Conservation (phyloP, 768 basidiomycete species). For the Boletellus emodensis region DNA sequence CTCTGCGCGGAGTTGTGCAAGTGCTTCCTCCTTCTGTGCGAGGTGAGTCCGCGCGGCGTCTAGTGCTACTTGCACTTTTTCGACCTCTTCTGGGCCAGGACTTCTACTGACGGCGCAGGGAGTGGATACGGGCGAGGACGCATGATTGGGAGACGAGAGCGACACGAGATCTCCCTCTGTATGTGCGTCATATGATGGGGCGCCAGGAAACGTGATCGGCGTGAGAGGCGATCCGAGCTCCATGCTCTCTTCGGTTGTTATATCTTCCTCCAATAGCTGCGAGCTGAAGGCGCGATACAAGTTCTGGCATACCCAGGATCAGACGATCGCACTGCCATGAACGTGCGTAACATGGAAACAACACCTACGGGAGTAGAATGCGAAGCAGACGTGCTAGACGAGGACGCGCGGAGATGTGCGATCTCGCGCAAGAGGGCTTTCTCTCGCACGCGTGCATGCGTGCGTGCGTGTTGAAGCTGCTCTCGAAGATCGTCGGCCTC, state of each 20-base stretch:
- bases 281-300: slow-evolving; percentile 4
- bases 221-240: slow-evolving; percentile 50
- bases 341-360: not conserved
- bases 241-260: slow-evolving; percentile 45
- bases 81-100: slow-evolving; percentile 15
- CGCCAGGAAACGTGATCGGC: slow-evolving; percentile 26
- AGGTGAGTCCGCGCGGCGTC: slow-evolving; percentile 20
- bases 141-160: slow-evolving; percentile 16
- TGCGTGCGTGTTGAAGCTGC: slow-evolving; percentile 26
- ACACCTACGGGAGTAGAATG: slow-evolving; percentile 4
- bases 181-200: not conserved
- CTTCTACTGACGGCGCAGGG: not conserved
- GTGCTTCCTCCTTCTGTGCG: slow-evolving; percentile 19
- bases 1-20: slow-evolving; percentile 20
- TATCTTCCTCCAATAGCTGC: slow-evolving; percentile 29
- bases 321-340: not conserved
- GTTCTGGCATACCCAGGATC: slow-evolving; percentile 4
- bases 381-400: slow-evolving; percentile 1
- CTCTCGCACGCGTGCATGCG: slow-evolving; percentile 30
- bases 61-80: slow-evolving; percentile 19
- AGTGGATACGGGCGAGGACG: slow-evolving; percentile 16
- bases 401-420: slow-evolving; percentile 8
- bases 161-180: slow-evolving; percentile 15
- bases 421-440: slow-evolving; percentile 33
- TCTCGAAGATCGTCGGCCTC: slow-evolving; percentile 27